Base-by-base conservation (phyloP, 192 early-diverging fungal genomes). In the Helicostylum pulchrum region DNA sequence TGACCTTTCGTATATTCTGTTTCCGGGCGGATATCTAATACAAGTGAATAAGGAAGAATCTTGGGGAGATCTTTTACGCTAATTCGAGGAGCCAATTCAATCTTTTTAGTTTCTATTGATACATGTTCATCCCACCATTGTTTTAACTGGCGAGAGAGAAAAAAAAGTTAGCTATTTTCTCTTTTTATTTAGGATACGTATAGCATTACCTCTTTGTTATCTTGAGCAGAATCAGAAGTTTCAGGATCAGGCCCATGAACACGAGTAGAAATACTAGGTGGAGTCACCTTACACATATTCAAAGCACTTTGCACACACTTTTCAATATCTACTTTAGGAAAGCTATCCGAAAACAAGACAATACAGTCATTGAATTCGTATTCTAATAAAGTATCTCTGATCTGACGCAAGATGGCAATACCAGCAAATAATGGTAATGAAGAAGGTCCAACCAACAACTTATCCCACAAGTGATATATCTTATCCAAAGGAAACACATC, bases 401-500 rank as follows among this genome's bases (percentile, higher is more conserved):
- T 73, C 52, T 92, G 90, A 12, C 78, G 71, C 55, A 93, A 54
- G 30, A 93, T 90, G 0, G 88, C 79, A 30, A 87, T 78, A 7
- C 84, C 91, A 17, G 83, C 71, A 76, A 89, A 91, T 7, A 89
- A 58, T 15, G 83, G 84, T 34, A 92, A 74, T 3, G 80, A 87
- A 1, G 79, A 68, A 10, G 87, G 83, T 2, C 87, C 87, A 10
- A 83, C 80, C 4, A 93, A 53, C 26, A 91, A 65, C 32, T 85
- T 87, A 60, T 93, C 91, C 89, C 90, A 93, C 6, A 93, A 68
- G 53, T 86, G 86, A 66, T 90, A 92, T 9, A 90, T 85, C 52
- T 89, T 90, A 51, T 92, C 90, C 14, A 93, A 60, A 7, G 90
- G 85, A 67, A 93, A 92, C 7, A 92, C 86, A 64, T 93, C 89